Percentiles rank a stretch among this genome's conserved stretches.
Conservation (phyloP, 1,284 basidiomycete species). For the Cutaneotrichosporon dermatis region DNA sequence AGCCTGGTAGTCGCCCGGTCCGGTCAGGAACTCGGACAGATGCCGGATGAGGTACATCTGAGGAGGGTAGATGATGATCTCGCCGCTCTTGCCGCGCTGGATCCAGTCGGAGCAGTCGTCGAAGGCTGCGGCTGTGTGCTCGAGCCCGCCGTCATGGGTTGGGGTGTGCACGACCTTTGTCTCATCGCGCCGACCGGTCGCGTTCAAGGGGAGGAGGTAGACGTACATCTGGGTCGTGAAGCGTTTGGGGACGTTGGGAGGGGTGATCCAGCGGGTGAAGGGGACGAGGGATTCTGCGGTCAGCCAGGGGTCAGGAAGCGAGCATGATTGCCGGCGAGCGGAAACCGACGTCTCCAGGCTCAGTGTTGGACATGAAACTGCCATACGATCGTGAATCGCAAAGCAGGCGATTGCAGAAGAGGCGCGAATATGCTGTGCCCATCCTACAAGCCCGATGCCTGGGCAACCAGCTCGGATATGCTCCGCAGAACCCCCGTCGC, state of each 20-base stretch:
- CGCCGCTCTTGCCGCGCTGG: not conserved
- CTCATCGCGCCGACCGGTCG: slow-evolving; percentile 2
- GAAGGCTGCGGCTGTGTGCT: slow-evolving; percentile 17
- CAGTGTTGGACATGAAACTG: no score
- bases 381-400: no score
- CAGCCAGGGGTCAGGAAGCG: not conserved
- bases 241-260: slow-evolving; percentile 16
- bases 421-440: no score
- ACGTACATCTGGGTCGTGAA: slow-evolving; percentile 24
- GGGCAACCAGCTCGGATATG: not conserved
- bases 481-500: no score
- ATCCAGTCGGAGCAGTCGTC: slow-evolving; percentile 14
- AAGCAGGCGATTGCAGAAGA: no score
- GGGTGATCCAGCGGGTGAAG: slow-evolving; percentile 23
- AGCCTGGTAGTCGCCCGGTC: slow-evolving; percentile 5
- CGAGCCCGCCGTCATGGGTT: slow-evolving; percentile 18
- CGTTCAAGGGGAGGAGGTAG: slow-evolving; percentile 15
- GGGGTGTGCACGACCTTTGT: slow-evolving; percentile 5
- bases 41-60: slow-evolving; percentile 18
- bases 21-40: slow-evolving; percentile 6
- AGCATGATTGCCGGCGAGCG: no score
- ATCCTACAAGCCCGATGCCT: no score
- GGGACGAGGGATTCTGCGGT: slow-evolving; percentile 15
- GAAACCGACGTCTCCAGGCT: no score
- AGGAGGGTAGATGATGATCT: slow-evolving; percentile 17